phyloP scores from a whole-genome alignment of 345 rosid species.

The Pistacia vera region DNA sequence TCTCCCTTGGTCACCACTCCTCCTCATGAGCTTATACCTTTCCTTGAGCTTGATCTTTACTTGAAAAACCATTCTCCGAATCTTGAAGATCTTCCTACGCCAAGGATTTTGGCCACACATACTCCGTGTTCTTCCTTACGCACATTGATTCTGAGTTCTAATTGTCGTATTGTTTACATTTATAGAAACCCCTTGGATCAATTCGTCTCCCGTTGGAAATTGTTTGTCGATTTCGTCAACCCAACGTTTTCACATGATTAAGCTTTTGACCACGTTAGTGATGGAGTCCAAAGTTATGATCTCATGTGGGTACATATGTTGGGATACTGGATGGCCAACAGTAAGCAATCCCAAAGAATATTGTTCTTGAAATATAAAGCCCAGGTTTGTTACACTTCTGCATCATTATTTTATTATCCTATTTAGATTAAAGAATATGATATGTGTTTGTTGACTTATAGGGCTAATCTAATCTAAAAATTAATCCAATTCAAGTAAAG shows the following conservation, averaged over 20 bases:
- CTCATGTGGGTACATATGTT: too few species aligned
- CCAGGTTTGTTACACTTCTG: too few species aligned
- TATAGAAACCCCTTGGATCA: conserved; percentile 29
- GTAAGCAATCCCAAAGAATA: too few species aligned
- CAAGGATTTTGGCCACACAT: conserved; percentile 22
- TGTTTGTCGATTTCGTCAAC: background rate
- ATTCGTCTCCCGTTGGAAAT: conserved; percentile 30
- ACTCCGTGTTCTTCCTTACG: conserved; percentile 16
- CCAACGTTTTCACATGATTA: background rate
- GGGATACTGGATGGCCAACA: too few species aligned
- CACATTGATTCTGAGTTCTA: background rate
- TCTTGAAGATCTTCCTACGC: background rate
- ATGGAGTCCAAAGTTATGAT: conserved; percentile 19
- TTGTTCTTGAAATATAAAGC: too few species aligned
- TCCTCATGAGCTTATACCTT: background rate
- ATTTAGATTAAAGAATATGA: too few species aligned
- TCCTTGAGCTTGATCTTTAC: background rate
- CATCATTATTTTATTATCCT: too few species aligned
- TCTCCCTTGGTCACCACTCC: background rate
- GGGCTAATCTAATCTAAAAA: too few species aligned
- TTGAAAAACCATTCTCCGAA: background rate
- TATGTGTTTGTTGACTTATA: too few species aligned
- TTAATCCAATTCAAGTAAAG: too few species aligned
- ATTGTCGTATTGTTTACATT: conserved; percentile 30
- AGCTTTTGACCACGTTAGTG: conserved; percentile 25